These are phyloP conservation scores for Hibiscus mutabilis DNA, from an alignment of 345 rosid genomes.

Conservation along the genomic window DNA sequence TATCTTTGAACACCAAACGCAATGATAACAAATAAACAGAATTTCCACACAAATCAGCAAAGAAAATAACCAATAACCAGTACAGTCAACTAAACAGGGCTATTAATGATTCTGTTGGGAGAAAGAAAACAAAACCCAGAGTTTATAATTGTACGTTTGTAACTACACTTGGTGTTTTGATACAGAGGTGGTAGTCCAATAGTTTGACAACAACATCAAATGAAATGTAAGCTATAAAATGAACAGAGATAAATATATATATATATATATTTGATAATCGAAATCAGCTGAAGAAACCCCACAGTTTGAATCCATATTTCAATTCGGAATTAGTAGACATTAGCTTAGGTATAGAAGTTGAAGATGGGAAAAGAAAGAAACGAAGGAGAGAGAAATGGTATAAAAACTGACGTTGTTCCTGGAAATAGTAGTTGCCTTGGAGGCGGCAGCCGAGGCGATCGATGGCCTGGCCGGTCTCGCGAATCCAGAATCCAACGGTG, in stretches of 20 bases:
- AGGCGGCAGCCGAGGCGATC: constrained; percentile 97
- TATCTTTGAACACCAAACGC: neutral
- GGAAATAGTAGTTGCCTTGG: constrained; percentile 76
- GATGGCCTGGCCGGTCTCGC: constrained; percentile 93
- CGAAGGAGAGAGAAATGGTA: neutral
- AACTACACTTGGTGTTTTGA: neutral
- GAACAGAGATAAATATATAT: neutral
- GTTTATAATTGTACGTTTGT: neutral
- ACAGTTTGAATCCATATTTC: neutral
- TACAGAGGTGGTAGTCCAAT: neutral
- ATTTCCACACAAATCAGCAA: neutral
- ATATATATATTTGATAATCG: too few species aligned
- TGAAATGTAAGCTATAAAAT: neutral
- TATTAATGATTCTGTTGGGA: neutral
- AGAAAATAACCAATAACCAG: neutral
- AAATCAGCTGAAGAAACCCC: neutral
- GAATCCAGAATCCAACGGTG: constrained; percentile 92
- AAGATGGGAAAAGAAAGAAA: neutral
- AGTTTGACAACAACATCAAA: neutral
- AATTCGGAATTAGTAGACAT: neutral
- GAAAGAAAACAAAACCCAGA: neutral
- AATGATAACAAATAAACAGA: neutral
- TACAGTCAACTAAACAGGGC: neutral
- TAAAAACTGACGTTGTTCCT: constrained; percentile 63
- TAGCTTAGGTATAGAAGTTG: neutral